These are phyloP conservation scores for Podospora fimiseda DNA, from an alignment of 495 filamentous ascomycete species.

Conservation along the genomic window DNA sequence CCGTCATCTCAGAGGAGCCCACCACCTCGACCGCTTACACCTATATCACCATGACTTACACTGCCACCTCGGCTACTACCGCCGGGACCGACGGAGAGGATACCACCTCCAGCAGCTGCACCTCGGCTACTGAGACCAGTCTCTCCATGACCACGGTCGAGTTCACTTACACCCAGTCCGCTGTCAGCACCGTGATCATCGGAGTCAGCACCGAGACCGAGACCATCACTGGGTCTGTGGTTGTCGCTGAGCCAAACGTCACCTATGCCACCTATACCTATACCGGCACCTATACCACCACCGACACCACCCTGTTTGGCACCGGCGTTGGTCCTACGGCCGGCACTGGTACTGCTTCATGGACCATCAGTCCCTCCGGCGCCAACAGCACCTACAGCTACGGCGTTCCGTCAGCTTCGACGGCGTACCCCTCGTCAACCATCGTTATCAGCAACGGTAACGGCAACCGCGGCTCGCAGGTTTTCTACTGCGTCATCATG, in stretches of 20 bases:
- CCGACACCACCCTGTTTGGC: not conserved
- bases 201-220: not conserved
- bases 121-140: not conserved
- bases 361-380: too few species aligned
- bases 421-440: not conserved
- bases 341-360: too few species aligned
- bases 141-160: not conserved
- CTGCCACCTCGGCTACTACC: not conserved
- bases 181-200: not conserved
- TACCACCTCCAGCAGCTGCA: too few species aligned
- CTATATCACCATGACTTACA: not conserved
- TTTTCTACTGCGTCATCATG: slow-evolving; percentile 2
- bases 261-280: not conserved
- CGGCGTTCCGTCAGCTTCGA: not conserved
- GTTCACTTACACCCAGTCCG: too few species aligned
- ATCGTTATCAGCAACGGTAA: not conserved
- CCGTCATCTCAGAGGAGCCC: not conserved
- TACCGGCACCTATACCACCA: not conserved
- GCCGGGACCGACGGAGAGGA: too few species aligned
- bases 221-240: not conserved
- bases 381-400: slow-evolving; percentile 4
- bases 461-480: not conserved
- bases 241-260: not conserved
- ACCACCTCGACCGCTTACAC: not conserved
- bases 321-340: too few species aligned